Conservation (phyloP, 2,329 filamentous ascomycete genomes). For the Xylariaceae sp. region DNA sequence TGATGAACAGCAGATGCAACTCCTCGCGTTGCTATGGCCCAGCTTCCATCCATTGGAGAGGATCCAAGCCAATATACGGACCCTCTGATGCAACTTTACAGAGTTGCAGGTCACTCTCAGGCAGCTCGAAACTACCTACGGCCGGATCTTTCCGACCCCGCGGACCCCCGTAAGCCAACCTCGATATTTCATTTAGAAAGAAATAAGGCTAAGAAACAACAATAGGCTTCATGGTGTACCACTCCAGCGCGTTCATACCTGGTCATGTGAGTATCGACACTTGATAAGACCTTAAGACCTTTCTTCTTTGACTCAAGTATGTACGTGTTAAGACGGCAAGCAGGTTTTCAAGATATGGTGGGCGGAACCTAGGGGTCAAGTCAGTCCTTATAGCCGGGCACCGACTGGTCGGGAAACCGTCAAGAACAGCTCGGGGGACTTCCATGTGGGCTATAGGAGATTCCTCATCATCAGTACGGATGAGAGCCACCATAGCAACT, state of each 20-base stretch:
- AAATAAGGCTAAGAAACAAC: conserved; percentile 17
- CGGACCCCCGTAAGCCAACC: conserved; percentile 19
- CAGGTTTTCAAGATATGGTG: conserved; percentile 54
- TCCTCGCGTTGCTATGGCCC: too few relatives aligned
- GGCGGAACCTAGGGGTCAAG: conserved; percentile 45
- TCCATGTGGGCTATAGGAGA: conserved; percentile 47
- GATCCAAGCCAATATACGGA: too few relatives aligned
- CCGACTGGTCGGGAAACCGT: conserved; percentile 29
- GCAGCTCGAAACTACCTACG: too few relatives aligned
- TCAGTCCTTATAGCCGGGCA: conserved; percentile 10
- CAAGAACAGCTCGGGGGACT: conserved; percentile 33
- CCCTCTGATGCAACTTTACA: too few relatives aligned
- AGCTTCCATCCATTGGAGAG: too few relatives aligned
- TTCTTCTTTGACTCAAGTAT: conserved; percentile 3
- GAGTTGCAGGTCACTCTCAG: too few relatives aligned
- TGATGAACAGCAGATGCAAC: too few relatives aligned
- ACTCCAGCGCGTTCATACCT: conserved; percentile 25
- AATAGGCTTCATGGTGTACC: conserved; percentile 25
- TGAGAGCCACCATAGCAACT: conserved; percentile 49
- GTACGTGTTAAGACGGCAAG: too few relatives aligned
- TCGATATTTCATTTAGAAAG: not conserved
- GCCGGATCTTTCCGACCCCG: too few relatives aligned
- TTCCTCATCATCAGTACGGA: conserved; percentile 51
- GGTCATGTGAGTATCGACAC: conserved; percentile 23
- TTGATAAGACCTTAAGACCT: not conserved